Evolutionary conservation across 169 alveolate genomes (phyloP), one percentile per base, ranked within the genome.

Genomic region (Plasmodium gonderi): DNA sequence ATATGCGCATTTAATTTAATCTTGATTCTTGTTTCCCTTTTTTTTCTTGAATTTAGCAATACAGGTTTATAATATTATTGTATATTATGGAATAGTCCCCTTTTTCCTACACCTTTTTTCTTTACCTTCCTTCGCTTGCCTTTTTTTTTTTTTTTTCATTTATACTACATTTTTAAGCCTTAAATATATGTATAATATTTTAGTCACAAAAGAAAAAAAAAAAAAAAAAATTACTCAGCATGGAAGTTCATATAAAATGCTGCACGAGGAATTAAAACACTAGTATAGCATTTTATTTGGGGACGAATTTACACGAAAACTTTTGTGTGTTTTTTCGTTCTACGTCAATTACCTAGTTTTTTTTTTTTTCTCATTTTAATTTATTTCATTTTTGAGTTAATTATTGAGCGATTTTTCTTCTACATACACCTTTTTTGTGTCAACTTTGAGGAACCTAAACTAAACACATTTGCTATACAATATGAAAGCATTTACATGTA

Each of bases 401-500:
- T n/a, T n/a, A n/a, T n/a, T n/a, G n/a, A n/a, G n/a, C n/a, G n/a
- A n/a, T n/a, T n/a, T n/a, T n/a, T n/a, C n/a, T n/a, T n/a, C n/a
- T n/a, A n/a, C n/a, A n/a, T n/a, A n/a, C n/a, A n/a, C n/a, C n/a
- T n/a, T n/a, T 60, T 60, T 23, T 60, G 72, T 1, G 26, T n/a
- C 33, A 12, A 60, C 2, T n/a, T n/a, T n/a, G 31, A 36, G 36
- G 11, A 60, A 60, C 38, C 72, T 36, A 23, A 4, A 60, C 11
- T 36, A 4, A 60, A 29, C 26, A 36, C 72, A 36, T 36, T 36
- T 60, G 36, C 72, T 17, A 4, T 14, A 60, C 72, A n/a, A n/a
- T 36, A 79, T 79, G 89, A 79, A 79, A 79, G 76, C 77, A 9
- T 12, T 79, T 20, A 45, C 44, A 20, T 54, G 12, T 36, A 2